These are phyloP conservation scores for Sugiyamaella chiloensis DNA, from an alignment of 805 yeast species.

Conservation along the genomic window DNA sequence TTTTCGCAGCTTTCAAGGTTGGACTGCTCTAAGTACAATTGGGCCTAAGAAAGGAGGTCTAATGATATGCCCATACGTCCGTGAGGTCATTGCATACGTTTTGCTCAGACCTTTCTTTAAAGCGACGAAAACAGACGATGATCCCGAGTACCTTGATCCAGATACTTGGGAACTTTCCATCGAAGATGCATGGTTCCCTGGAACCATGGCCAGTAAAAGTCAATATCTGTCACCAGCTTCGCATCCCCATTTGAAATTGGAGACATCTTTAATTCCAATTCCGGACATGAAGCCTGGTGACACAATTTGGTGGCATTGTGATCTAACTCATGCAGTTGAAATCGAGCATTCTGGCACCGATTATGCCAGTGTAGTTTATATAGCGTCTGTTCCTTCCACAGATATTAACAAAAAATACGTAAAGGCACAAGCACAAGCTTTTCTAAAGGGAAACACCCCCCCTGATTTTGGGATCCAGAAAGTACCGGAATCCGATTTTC, in stretches of 20 bases:
- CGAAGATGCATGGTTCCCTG: conserved; percentile 37
- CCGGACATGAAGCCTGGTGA: conserved; percentile 44
- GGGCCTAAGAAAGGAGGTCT: conserved; percentile 41
- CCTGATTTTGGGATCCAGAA: not conserved
- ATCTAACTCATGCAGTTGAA: conserved; percentile 42
- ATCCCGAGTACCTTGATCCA: conserved; percentile 7
- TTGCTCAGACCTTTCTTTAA: conserved; percentile 40
- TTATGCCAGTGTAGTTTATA: conserved; percentile 40
- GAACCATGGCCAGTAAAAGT: conserved; percentile 38
- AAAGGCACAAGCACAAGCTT: conserved; percentile 21
- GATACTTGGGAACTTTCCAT: conserved; percentile 22
- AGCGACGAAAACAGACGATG: not conserved
- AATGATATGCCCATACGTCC: conserved; percentile 37
- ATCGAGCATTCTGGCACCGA: conserved; percentile 33
- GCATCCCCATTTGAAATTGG: conserved; percentile 38
- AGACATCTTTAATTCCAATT: conserved; percentile 34
- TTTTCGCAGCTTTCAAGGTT: conserved; percentile 44
- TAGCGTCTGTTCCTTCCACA: conserved; percentile 37
- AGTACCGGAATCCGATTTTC: not conserved
- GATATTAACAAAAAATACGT: conserved; percentile 19
- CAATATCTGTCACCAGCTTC: conserved; percentile 31
- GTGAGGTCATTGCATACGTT: conserved; percentile 38
- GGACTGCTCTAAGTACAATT: conserved; percentile 39
- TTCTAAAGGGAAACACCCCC: conserved; percentile 1
- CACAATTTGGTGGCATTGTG: conserved; percentile 44